These are phyloP conservation scores for Echium plantagineum DNA, from an alignment of 257 asterid genomes.

Conservation along the genomic window DNA sequence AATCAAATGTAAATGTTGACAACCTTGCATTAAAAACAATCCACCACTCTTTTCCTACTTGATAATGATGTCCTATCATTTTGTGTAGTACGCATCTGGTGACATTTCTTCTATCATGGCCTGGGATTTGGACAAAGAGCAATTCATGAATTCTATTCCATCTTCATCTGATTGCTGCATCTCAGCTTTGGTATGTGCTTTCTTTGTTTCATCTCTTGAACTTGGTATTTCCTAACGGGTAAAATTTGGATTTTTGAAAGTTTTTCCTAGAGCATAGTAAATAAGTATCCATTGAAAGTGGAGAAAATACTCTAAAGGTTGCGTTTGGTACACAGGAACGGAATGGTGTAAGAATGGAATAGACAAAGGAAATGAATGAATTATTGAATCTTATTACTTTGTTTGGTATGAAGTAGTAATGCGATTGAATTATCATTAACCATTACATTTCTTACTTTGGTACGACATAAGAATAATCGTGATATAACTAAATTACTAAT, in stretches of 20 bases:
- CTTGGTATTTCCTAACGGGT: background rate
- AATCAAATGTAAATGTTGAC: no score
- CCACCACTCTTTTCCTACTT: background rate
- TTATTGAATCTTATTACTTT: no score
- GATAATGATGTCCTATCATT: background rate
- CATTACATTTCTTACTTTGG: no score
- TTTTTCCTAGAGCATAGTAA: background rate
- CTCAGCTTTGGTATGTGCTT: conserved; percentile 73
- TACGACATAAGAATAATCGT: no score
- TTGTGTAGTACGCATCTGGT: conserved; percentile 66
- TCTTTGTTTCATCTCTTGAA: background rate
- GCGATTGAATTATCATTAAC: no score
- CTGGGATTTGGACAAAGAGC: conserved; percentile 99
- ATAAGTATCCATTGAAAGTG: background rate
- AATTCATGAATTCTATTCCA: conserved; percentile 67
- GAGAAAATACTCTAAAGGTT: no score
- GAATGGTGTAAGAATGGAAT: no score
- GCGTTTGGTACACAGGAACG: no score
- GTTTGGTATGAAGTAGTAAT: no score
- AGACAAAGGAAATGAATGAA: no score
- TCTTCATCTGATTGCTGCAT: conserved; percentile 69
- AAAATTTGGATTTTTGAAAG: background rate
- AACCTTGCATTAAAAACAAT: no score
- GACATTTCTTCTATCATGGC: conserved; percentile 83
- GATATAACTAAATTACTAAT: no score